These are phyloP conservation scores for Chrysoporthe austroafricana DNA, from an alignment of 2,329 filamentous ascomycete genomes.

Conservation along the genomic window DNA sequence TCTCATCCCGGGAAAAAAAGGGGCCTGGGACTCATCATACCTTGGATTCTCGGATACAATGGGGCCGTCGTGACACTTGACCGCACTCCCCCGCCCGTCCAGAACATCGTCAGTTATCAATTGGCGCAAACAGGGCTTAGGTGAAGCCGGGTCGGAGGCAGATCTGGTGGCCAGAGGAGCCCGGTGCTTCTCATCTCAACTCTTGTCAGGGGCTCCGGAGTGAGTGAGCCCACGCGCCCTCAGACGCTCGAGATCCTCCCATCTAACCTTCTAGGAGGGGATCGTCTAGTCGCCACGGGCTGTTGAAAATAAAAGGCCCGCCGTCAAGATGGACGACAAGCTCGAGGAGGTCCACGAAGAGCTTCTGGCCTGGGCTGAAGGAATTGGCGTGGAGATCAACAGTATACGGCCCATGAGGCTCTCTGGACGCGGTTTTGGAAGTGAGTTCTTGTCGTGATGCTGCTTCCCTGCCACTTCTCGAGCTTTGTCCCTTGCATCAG, in stretches of 20 bases:
- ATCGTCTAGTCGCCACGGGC: background rate
- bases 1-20: background rate
- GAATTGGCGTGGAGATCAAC: conserved; percentile 67
- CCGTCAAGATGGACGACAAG: conserved; percentile 20
- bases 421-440: conserved; percentile 73
- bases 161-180: background rate
- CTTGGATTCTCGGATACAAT: background rate
- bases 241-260: background rate
- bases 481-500: background rate
- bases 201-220: background rate
- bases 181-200: background rate
- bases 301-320: background rate
- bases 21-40: background rate
- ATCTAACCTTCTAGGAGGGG: background rate
- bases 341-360: conserved; percentile 41
- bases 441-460: conserved; percentile 10
- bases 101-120: background rate
- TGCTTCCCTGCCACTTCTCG: background rate
- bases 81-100: background rate
- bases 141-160: background rate
- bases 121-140: background rate
- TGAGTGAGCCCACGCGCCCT: background rate
- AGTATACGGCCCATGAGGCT: conserved; percentile 70
- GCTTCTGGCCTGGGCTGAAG: conserved; percentile 70
- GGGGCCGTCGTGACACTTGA: background rate